Evolutionary conservation across 306 rosid species (phyloP).

Genomic region (Hippophae gyantsensis): DNA sequence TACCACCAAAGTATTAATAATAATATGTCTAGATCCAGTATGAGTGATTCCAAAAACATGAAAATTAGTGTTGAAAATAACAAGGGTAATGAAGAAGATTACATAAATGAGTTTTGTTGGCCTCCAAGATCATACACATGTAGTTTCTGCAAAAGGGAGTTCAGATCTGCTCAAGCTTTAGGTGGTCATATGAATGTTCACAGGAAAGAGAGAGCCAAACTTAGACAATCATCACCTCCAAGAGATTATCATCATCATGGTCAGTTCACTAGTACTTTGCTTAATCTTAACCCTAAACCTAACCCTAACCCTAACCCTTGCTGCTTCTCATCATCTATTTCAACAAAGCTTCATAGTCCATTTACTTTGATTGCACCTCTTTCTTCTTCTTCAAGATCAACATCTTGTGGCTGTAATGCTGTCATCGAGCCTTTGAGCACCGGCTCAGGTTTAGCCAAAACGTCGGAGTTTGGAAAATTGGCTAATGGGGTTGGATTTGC

Average conservation of each 20-base stretch:
- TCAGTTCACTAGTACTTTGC: constrained; percentile 13
- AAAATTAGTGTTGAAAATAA: constrained; percentile 6
- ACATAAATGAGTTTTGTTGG: constrained; percentile 64
- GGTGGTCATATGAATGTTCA: constrained; percentile 99
- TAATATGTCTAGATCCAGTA: not conserved
- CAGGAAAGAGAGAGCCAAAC: constrained; percentile 80
- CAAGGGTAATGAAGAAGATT: constrained; percentile 20
- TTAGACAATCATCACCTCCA: constrained; percentile 53
- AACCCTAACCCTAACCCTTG: constrained; percentile 46
- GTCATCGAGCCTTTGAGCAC: constrained; percentile 11
- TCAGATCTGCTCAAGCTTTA: constrained; percentile 92
- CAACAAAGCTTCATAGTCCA: constrained; percentile 17
- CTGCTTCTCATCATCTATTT: constrained; percentile 18
- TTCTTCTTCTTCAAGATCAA: constrained; percentile 25
- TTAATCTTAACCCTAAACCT: constrained; percentile 21
- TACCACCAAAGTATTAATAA: too few species aligned
- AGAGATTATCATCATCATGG: not conserved
- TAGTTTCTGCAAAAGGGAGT: constrained; percentile 80
- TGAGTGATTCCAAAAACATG: not conserved
- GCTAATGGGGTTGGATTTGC: constrained; percentile 12
- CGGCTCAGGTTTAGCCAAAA: constrained; percentile 13
- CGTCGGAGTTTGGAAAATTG: constrained; percentile 16
- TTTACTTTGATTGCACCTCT: not conserved
- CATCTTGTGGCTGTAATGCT: constrained; percentile 18
- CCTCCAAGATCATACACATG: constrained; percentile 86